These are phyloP conservation scores for Fusarium humuli DNA, from an alignment of 2,329 filamentous ascomycete species.

Conservation along the genomic window DNA sequence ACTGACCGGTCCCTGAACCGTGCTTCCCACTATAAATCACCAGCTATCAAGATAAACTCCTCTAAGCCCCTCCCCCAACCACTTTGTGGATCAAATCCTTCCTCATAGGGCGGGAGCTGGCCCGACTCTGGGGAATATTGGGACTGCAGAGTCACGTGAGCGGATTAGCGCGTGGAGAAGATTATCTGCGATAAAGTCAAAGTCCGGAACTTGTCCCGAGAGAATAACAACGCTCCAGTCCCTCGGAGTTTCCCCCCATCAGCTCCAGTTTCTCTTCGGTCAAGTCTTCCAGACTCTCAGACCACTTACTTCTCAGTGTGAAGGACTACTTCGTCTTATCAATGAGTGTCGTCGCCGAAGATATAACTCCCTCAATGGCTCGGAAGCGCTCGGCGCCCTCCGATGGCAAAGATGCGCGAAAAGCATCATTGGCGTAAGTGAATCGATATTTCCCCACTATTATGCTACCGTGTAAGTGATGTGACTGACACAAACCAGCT, in stretches of 20 bases:
- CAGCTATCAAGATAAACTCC: background rate
- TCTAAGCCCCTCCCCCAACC: background rate
- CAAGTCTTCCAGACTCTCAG: slow-evolving; percentile 23
- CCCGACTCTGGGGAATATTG: slow-evolving; percentile 8
- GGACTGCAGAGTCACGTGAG: slow-evolving; percentile 16
- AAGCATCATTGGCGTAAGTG: slow-evolving; percentile 45
- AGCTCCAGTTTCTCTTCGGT: slow-evolving; percentile 18
- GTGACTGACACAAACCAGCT: slow-evolving; percentile 22
- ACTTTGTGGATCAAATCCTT: background rate
- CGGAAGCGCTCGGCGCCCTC: slow-evolving; percentile 40
- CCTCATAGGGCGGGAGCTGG: slow-evolving; percentile 13
- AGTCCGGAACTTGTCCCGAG: slow-evolving; percentile 35
- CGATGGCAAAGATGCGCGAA: slow-evolving; percentile 41
- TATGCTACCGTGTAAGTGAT: background rate
- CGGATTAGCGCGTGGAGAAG: slow-evolving; percentile 10
- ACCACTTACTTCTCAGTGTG: background rate
- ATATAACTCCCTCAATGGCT: slow-evolving; percentile 38
- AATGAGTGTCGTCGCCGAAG: slow-evolving; percentile 29
- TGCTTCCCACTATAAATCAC: background rate
- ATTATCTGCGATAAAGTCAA: background rate
- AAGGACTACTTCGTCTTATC: background rate
- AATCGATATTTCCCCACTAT: slow-evolving; percentile 29
- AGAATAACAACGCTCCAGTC: slow-evolving; percentile 34
- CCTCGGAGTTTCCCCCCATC: slow-evolving; percentile 21
- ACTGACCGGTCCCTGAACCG: background rate